These are phyloP conservation scores for Amanita phalloides DNA, from an alignment of 768 basidiomycete species.

Conservation along the genomic window DNA sequence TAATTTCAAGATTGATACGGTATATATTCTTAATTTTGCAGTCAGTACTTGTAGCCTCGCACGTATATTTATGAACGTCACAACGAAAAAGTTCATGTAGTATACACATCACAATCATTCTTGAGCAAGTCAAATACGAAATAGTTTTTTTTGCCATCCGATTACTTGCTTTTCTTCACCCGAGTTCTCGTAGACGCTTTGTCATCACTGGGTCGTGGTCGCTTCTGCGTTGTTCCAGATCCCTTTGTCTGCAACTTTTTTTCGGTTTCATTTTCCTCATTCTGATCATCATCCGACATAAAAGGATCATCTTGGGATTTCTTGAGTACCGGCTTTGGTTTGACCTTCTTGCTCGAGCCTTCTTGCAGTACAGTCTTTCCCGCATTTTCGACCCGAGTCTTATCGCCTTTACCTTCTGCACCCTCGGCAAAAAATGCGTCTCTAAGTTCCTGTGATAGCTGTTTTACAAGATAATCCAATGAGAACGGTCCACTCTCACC, in stretches of 20 bases:
- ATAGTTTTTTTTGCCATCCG: neutral
- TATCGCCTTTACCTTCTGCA: neutral
- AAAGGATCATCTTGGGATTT: conserved; percentile 45
- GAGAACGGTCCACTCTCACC: conserved; percentile 19
- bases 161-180: conserved; percentile 1
- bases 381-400: conserved; percentile 2
- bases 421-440: conserved; percentile 46
- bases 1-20: neutral
- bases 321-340: conserved; percentile 35
- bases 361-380: conserved; percentile 12
- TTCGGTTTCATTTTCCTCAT: conserved; percentile 12
- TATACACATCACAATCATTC: neutral
- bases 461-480: neutral
- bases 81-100: neutral
- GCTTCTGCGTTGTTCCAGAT: conserved; percentile 7
- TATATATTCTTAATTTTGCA: conserved; percentile 4
- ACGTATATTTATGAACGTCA: neutral
- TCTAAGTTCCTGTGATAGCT: conserved; percentile 39
- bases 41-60: neutral
- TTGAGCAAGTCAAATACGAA: neutral
- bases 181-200: neutral
- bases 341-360: conserved; percentile 9
- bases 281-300: conserved; percentile 36
- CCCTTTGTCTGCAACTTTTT: conserved; percentile 7
- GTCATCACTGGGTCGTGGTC: neutral